Conservation (phyloP, 805 yeast genomes). For the Saturnispora diversa region DNA sequence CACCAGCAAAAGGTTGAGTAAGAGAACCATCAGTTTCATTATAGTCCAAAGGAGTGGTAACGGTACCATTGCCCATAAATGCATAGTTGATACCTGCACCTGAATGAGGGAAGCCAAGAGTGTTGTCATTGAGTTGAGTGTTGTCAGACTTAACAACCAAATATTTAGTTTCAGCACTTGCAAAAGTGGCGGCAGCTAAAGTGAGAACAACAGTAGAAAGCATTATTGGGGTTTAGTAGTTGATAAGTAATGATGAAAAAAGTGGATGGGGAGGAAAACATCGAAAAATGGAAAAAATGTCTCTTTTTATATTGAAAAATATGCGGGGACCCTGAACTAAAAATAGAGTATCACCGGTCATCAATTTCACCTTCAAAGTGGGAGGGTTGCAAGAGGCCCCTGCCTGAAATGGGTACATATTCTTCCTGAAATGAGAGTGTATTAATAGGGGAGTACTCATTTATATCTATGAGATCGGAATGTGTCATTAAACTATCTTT, state of each 20-base stretch:
- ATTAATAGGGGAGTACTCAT: too few relatives aligned
- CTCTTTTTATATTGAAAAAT: too few relatives aligned
- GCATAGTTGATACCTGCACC: slow-evolving; percentile 43
- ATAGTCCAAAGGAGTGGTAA: slow-evolving; percentile 13
- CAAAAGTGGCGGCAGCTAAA: slow-evolving; percentile 11
- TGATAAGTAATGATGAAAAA: not conserved
- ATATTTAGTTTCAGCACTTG: slow-evolving; percentile 16
- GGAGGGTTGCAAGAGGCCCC: too few relatives aligned
- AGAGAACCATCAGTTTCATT: slow-evolving; percentile 13
- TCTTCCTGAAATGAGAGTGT: too few relatives aligned
- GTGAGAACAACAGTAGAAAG: slow-evolving; percentile 7
- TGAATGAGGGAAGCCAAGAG: slow-evolving; percentile 32
- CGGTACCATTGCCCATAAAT: slow-evolving; percentile 14
- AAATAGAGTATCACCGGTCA: too few relatives aligned
- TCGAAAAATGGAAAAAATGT: too few relatives aligned
- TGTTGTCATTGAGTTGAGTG: slow-evolving; percentile 24
- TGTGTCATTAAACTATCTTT: too few relatives aligned
- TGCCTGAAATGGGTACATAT: too few relatives aligned
- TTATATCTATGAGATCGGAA: too few relatives aligned
- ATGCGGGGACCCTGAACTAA: too few relatives aligned
- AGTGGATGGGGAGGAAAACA: too few relatives aligned
- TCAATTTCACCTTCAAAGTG: too few relatives aligned
- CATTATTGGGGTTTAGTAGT: slow-evolving; percentile 4
- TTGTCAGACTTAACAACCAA: slow-evolving; percentile 26
- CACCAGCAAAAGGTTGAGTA: slow-evolving; percentile 4